Conservation (phyloP, 768 basidiomycete species). For the Leccinum variicolor region DNA sequence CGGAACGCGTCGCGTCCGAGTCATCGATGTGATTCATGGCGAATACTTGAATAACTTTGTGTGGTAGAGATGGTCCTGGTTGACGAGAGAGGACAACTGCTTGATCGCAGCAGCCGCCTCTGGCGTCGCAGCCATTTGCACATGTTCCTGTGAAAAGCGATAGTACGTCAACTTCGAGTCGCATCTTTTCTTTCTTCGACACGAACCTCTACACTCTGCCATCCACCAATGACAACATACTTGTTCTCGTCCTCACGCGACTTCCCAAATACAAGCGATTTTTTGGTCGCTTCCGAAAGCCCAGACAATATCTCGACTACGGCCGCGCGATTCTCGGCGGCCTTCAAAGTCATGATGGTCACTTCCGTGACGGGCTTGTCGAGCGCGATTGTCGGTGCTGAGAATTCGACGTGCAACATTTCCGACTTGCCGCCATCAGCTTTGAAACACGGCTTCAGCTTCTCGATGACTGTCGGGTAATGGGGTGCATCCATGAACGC, state of each 20-base stretch:
- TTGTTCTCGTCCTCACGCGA: constrained; percentile 20
- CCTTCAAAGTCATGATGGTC: constrained; percentile 17
- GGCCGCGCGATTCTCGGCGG: constrained; percentile 17
- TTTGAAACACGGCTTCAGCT: constrained; percentile 5
- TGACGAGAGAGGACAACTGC: constrained; percentile 11
- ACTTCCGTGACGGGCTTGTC: constrained; percentile 24
- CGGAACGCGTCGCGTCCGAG: background rate
- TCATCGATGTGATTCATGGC: background rate
- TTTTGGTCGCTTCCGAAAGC: constrained; percentile 9
- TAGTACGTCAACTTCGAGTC: background rate
- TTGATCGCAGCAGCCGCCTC: constrained; percentile 4
- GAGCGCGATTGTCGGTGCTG: constrained; percentile 11
- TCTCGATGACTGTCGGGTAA: constrained; percentile 2
- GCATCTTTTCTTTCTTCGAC: background rate
- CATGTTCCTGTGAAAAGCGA: constrained; percentile 12
- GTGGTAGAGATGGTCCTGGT: constrained; percentile 15
- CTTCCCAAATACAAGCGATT: constrained; percentile 19
- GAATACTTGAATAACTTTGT: constrained; percentile 6
- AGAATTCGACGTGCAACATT: constrained; percentile 24
- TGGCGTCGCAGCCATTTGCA: constrained; percentile 5
- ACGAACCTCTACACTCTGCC: constrained; percentile 25
- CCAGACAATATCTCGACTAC: constrained; percentile 10
- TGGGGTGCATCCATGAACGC: constrained; percentile 1
- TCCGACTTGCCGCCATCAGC: background rate
- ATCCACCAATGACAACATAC: constrained; percentile 18